Conservation (phyloP, 225 moss, liverwort and hornwort species). For the Straminergon stramineum region DNA sequence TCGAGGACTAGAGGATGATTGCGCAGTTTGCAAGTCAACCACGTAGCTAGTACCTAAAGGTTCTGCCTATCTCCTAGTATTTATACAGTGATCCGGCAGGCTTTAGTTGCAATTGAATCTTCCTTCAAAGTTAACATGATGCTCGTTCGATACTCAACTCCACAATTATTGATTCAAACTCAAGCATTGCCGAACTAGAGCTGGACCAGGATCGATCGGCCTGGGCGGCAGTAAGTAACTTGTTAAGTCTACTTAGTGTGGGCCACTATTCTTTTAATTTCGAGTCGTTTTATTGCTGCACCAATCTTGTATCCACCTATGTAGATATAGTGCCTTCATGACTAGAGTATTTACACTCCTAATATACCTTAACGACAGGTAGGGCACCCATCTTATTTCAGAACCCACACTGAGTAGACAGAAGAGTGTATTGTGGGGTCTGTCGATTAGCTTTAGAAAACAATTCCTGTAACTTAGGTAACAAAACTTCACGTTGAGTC, state of each 20-base stretch:
- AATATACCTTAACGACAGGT: not conserved
- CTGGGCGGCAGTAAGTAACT: not conserved
- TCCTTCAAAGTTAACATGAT: not conserved
- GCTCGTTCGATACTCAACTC: not conserved
- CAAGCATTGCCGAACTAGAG: not conserved
- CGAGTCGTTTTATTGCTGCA: not conserved
- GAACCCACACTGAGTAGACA: not conserved
- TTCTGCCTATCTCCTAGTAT: not conserved
- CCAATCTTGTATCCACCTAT: not conserved
- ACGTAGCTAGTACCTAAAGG: too few species aligned
- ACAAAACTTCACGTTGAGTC: not conserved
- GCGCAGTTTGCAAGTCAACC: not conserved
- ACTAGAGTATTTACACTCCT: not conserved
- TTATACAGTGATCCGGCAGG: not conserved
- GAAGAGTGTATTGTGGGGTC: not conserved
- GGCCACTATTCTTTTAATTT: not conserved
- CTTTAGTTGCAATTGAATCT: not conserved
- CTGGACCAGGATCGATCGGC: not conserved
- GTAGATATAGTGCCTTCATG: not conserved
- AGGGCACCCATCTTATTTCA: not conserved
- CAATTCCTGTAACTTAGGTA: constrained; percentile 1
- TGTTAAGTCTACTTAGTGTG: not conserved
- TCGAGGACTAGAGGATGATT: not conserved
- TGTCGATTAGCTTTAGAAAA: not conserved
- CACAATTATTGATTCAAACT: not conserved